Percentiles rank a stretch among this genome's conserved stretches.
Conservation (phyloP, 176 grass and related monocot species). For the Hsuehochloa calcarea region DNA sequence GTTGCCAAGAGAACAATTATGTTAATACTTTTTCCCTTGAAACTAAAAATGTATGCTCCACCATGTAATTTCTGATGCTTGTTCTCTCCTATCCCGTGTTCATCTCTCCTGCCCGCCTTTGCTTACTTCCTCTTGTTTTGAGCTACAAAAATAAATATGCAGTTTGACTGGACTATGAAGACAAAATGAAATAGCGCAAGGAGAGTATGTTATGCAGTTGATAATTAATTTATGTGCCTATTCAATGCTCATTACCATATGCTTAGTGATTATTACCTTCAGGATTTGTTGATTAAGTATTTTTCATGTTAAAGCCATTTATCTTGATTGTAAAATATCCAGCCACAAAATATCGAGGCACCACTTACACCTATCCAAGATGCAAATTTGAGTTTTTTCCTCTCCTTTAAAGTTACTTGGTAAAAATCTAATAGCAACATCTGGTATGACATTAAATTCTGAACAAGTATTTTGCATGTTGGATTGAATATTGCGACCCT, state of each 20-base stretch:
- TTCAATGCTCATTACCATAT: neutral
- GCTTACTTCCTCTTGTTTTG: neutral
- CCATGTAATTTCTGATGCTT: neutral
- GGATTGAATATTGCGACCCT: neutral
- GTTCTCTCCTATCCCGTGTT: neutral
- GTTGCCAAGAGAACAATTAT: neutral
- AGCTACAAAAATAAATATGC: neutral
- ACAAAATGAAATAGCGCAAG: neutral
- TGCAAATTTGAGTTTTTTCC: neutral
- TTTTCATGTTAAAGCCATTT: neutral
- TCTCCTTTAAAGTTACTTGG: neutral
- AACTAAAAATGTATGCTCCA: neutral
- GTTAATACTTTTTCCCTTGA: too few relatives aligned
- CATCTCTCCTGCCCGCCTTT: neutral
- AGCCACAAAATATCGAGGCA: neutral
- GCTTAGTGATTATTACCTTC: neutral
- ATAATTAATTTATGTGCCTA: slow-evolving; percentile 1
- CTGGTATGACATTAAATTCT: slow-evolving; percentile 6
- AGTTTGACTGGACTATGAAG: neutral
- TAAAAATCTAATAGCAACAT: neutral
- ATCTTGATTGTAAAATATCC: neutral
- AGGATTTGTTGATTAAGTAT: neutral
- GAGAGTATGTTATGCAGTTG: neutral
- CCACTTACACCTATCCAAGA: neutral
- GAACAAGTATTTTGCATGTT: neutral